A percentile compares a stretch with the other conserved stretches of the same genome.
Evolutionary conservation across 352 stramenopile species (phyloP).

Genomic region (Paralagenidium karlingii): DNA sequence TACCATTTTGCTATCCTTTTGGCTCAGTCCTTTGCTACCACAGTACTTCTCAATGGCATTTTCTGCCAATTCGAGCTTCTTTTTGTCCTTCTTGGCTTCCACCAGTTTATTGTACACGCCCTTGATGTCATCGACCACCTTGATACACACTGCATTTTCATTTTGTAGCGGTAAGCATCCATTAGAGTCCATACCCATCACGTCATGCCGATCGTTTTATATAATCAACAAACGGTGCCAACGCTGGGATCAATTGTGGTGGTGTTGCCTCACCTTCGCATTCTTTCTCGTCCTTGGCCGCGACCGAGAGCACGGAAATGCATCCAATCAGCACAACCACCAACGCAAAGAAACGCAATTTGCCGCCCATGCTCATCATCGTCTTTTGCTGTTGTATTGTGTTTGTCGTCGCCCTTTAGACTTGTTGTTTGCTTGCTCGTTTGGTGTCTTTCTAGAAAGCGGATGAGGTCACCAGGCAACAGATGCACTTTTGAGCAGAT

Average conservation of each 20-base stretch:
- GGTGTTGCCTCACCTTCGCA: constrained; percentile 70
- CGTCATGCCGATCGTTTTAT: too few species aligned
- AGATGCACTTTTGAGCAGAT: too few species aligned
- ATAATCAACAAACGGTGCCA: constrained; percentile 1
- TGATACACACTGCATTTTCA: constrained; percentile 74
- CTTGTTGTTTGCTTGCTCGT: too few species aligned
- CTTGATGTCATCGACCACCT: constrained; percentile 85
- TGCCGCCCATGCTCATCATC: too few species aligned
- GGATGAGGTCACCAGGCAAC: too few species aligned
- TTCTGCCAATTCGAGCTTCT: constrained; percentile 65
- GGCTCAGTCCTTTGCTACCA: constrained; percentile 55
- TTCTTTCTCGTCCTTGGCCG: constrained; percentile 59
- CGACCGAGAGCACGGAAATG: too few species aligned
- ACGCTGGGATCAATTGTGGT: background rate
- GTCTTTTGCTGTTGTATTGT: too few species aligned
- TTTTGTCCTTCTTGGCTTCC: constrained; percentile 59
- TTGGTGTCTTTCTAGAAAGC: too few species aligned
- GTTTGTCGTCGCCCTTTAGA: too few species aligned
- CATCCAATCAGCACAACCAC: constrained; percentile 47
- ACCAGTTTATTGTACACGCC: constrained; percentile 41
- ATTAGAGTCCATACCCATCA: background rate
- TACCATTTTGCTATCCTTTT: constrained; percentile 89
- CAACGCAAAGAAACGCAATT: constrained; percentile 43
- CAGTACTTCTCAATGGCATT: constrained; percentile 82
- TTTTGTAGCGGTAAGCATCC: background rate